Percentiles rank a stretch among this genome's conserved stretches.
phyloP scores from a whole-genome alignment of 108 stramenopile species.

The Phaeodactylum tricornutum region DNA sequence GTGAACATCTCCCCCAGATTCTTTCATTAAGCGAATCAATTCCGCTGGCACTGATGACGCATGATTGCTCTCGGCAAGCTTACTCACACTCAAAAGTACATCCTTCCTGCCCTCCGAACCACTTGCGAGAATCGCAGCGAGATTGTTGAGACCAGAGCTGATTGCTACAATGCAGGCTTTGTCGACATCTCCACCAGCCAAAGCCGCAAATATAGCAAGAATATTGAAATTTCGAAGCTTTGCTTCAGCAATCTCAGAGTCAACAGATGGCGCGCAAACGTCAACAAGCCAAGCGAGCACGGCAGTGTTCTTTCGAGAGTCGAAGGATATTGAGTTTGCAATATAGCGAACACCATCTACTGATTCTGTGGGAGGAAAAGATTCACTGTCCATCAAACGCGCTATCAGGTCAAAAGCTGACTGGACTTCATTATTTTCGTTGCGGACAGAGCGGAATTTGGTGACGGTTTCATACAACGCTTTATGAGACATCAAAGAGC shows the following conservation, averaged over 20 bases:
- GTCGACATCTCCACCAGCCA: conserved; percentile 48
- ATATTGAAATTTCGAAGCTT: conserved; percentile 15
- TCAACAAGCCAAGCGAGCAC: conserved; percentile 1
- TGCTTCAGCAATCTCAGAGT: conserved; percentile 2
- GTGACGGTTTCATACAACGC: conserved; percentile 4
- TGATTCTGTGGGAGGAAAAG: not conserved
- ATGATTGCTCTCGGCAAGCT: conserved; percentile 33
- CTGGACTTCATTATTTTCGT: conserved; percentile 3
- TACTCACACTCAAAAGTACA: conserved; percentile 21
- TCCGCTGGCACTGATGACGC: conserved; percentile 18
- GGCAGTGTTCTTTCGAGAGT: not conserved
- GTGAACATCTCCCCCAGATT: conserved; percentile 36
- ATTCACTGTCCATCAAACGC: conserved; percentile 1
- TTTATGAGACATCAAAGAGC: not conserved
- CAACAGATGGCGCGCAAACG: conserved; percentile 1
- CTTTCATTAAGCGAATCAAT: conserved; percentile 38
- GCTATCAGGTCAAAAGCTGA: conserved; percentile 15
- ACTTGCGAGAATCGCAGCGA: conserved; percentile 49
- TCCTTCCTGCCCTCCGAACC: conserved; percentile 18
- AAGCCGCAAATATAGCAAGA: conserved; percentile 52
- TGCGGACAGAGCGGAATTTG: not conserved
- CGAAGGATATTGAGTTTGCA: conserved; percentile 1
- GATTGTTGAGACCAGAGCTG: conserved; percentile 29
- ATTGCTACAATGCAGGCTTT: conserved; percentile 47
- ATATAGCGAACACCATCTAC: not conserved